phyloP scores from a whole-genome alignment of 148 eudicot genomes.

The Gaultheria prostrata region DNA sequence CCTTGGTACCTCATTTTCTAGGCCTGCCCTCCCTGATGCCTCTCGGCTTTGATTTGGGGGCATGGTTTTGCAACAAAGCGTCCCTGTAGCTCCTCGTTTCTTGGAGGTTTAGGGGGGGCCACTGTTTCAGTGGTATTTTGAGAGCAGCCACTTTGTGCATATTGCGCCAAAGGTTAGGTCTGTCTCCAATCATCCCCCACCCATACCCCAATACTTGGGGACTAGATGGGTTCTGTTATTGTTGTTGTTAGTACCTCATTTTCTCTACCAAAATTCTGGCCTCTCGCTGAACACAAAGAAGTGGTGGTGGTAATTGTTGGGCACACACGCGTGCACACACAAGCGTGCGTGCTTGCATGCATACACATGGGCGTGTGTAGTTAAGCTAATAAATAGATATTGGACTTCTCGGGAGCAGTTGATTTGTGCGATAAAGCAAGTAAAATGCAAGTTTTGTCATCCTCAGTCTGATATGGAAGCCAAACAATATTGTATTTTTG shows the following conservation, averaged over 20 bases:
- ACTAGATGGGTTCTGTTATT: too few species aligned
- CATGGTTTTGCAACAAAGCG: too few species aligned
- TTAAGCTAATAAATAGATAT: background rate
- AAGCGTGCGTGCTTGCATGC: slow-evolving; percentile 1
- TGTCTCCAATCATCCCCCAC: too few species aligned
- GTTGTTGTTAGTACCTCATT: background rate
- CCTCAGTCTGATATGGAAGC: background rate
- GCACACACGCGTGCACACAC: background rate
- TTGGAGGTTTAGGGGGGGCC: too few species aligned
- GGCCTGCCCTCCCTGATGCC: too few species aligned
- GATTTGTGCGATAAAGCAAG: background rate
- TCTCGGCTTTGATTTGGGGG: too few species aligned
- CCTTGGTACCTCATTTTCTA: background rate
- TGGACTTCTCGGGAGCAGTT: background rate
- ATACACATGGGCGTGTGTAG: background rate
- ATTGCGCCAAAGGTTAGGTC: too few species aligned
- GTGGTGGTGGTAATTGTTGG: background rate
- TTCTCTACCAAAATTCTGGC: background rate
- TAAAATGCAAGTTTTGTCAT: background rate
- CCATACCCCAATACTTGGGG: too few species aligned
- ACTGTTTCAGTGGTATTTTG: too few species aligned
- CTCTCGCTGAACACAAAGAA: background rate
- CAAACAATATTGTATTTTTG: background rate
- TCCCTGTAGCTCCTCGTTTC: too few species aligned
- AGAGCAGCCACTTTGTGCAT: too few species aligned